phyloP scores from a whole-genome alignment of 1,284 basidiomycete genomes.

The Ustilago crameri region DNA sequence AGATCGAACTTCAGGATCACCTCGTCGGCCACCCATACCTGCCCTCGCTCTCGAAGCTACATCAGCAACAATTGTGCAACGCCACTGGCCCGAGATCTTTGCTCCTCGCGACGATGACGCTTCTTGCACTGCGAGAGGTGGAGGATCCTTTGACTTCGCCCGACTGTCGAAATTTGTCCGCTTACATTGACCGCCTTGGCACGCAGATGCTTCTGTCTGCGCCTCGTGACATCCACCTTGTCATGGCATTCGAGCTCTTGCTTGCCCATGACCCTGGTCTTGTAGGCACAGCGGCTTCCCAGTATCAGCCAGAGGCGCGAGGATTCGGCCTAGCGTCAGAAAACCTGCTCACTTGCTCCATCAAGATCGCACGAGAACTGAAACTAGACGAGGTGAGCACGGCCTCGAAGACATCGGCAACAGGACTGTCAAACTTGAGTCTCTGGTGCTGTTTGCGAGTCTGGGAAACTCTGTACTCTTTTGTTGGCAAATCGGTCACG shows the following conservation, averaged over 20 bases:
- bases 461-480: conserved; percentile 18
- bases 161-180: conserved; percentile 13
- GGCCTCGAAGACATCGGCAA: neutral
- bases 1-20: conserved; percentile 13
- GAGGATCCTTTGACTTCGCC: conserved; percentile 16
- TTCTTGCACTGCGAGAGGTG: conserved; percentile 7
- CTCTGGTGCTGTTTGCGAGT: conserved; percentile 25
- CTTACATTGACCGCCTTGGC: conserved; percentile 22
- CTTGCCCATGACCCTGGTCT: conserved; percentile 33
- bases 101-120: conserved; percentile 23
- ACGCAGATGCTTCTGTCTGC: conserved; percentile 12
- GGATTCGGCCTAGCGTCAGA: conserved; percentile 34
- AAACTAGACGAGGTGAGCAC: conserved; percentile 5
- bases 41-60: conserved; percentile 11
- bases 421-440: conserved; percentile 8
- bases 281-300: conserved; percentile 22
- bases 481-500: conserved; percentile 9
- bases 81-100: conserved; percentile 15
- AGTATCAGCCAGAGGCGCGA: conserved; percentile 14
- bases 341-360: conserved; percentile 27
- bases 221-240: conserved; percentile 14
- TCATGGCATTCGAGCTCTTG: conserved; percentile 34
- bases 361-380: conserved; percentile 25
- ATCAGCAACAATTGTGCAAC: conserved; percentile 4
- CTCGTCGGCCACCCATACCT: conserved; percentile 31